Percentiles rank a stretch among this genome's conserved stretches.
Conservation (phyloP, 495 filamentous ascomycete genomes). For the Hypomontagnella monticulosa region DNA sequence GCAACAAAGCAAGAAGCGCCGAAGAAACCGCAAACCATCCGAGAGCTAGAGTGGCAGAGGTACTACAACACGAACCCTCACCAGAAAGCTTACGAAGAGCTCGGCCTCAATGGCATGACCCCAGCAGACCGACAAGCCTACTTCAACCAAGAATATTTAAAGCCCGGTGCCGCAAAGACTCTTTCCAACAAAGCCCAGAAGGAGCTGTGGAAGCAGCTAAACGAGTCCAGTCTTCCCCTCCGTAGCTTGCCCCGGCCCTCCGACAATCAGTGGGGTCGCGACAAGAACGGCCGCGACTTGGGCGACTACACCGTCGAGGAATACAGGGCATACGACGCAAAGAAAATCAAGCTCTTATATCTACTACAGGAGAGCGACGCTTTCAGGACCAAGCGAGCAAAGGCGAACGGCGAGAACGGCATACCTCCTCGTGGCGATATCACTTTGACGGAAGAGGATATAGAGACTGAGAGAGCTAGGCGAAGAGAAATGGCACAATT, state of each 20-base stretch:
- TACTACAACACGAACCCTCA: conserved; percentile 51
- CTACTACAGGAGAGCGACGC: conserved; percentile 41
- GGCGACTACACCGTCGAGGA: conserved; percentile 51
- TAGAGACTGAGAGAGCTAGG: conserved; percentile 56
- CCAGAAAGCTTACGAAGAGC: conserved; percentile 45
- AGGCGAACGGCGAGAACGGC: conserved; percentile 26
- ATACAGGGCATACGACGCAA: conserved; percentile 47
- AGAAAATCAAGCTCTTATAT: conserved; percentile 41
- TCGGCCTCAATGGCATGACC: conserved; percentile 49
- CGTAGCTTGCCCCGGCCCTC: conserved; percentile 43
- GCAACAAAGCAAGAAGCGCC: conserved; percentile 37
- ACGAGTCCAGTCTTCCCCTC: conserved; percentile 56
- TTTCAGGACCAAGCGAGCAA: conserved; percentile 45
- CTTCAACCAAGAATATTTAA: conserved; percentile 47
- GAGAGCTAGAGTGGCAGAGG: conserved; percentile 49
- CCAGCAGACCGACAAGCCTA: conserved; percentile 51
- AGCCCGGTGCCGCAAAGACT: conserved; percentile 38
- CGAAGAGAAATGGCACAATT: conserved; percentile 56
- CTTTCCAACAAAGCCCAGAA: conserved; percentile 55
- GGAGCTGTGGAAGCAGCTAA: conserved; percentile 60
- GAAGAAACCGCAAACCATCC: conserved; percentile 43
- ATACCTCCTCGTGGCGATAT: conserved; percentile 20
- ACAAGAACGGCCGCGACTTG: conserved; percentile 53
- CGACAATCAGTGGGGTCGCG: conserved; percentile 52
- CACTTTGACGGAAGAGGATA: conserved; percentile 49